Base-by-base conservation (phyloP, 2,329 filamentous ascomycete species). In the Nannizzia gypsea region DNA sequence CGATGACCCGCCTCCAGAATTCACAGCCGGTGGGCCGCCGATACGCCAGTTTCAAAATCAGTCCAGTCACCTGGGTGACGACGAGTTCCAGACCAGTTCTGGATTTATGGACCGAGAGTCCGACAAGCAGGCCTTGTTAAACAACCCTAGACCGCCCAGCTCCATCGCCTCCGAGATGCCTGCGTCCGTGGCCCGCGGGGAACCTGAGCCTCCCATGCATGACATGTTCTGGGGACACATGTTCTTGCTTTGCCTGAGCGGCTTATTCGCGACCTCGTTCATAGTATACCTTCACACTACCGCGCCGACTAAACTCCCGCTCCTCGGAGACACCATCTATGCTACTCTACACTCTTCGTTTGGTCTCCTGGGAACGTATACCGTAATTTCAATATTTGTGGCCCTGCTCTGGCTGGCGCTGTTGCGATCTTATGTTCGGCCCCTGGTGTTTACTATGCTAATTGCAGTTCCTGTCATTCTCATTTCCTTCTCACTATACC, bases 191-290 rank as follows among this genome's bases (percentile, higher is more conserved):
- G 78, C 82, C 24, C 76, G 81, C 9, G 77, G 83, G 3, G 80
- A 85, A 44, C 80, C 81, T 56, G 87, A 91, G 68, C 81, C 88
- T 22, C 90, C 90, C 62, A 81, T 82, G 56, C 90, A 97, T 71
- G 93, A 99, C 72, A 80, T 86, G 3, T 95, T 97, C 74, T 99
- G 93, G 80, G 89, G 88, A 3, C 91, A 89, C 74, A 80, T 96
- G 48, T 99, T 91, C 71, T 76, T 95, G 55, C 93, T 97, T 67
- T 85, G 85, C 36, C 76, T 95, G 58, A 90, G 89, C 52, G 87
- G 87, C 42, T 82, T 97, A 69, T 83, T 97, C 67, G 88, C 92
- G 11, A 92, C 90, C 0, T 95, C 90, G 67, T 85, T 96, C 64
- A 80, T 99, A 13, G 87, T 96, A 24, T 95, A 88, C 78, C 80